phyloP scores from a whole-genome alignment of 306 rosid genomes.

The Pyrus betulifolia region DNA sequence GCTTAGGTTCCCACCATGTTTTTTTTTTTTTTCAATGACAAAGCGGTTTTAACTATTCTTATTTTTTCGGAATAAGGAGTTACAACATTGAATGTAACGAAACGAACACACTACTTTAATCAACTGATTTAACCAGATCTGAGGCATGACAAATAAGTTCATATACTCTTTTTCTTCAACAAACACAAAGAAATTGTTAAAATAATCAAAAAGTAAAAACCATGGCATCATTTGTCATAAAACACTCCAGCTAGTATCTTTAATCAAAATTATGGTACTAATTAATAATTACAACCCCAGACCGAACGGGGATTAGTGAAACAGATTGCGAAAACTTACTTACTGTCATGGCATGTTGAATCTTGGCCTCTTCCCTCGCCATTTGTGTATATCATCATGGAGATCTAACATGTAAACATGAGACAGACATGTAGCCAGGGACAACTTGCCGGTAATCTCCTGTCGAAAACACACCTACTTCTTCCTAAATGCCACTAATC shows the following conservation, averaged over 20 bases:
- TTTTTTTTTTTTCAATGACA: neutral
- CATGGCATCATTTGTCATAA: neutral
- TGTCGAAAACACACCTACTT: neutral
- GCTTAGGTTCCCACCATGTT: neutral
- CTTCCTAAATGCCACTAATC: neutral
- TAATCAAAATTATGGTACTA: neutral
- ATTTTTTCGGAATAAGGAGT: too few species aligned
- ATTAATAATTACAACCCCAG: neutral
- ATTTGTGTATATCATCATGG: neutral
- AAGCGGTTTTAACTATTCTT: too few species aligned
- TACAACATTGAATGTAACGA: too few species aligned
- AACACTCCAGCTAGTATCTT: neutral
- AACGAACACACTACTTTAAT: too few species aligned
- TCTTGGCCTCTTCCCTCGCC: neutral
- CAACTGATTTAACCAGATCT: neutral
- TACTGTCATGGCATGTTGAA: neutral
- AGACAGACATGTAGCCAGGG: slow-evolving; percentile 34
- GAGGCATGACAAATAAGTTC: too few species aligned
- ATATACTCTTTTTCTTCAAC: neutral
- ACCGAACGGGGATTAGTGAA: neutral
- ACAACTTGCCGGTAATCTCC: slow-evolving; percentile 22
- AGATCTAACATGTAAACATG: slow-evolving; percentile 29
- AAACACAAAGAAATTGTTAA: neutral
- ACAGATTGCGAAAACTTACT: neutral
- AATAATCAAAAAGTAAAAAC: too few species aligned